Base-by-base conservation (phyloP, 495 filamentous ascomycete genomes). In the Endocarpon pusillum region DNA sequence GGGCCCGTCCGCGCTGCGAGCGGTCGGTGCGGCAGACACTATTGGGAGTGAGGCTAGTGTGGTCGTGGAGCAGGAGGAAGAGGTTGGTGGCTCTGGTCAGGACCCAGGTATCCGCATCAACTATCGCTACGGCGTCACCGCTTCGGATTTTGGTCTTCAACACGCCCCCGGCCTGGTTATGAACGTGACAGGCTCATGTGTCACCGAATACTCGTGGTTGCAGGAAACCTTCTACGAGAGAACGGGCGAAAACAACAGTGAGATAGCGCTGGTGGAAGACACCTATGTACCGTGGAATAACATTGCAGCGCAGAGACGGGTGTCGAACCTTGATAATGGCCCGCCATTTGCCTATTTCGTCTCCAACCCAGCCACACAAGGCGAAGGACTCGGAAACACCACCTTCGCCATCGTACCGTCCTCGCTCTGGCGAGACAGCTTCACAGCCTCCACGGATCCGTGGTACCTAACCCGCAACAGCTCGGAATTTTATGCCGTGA, bases 61-160 rank as follows among this genome's bases (percentile, higher is more conserved):
- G n/a, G n/a, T n/a, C n/a, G n/a, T n/a, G n/a, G n/a, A n/a, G n/a
- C n/a, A n/a, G n/a, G n/a, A 33, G 23, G 24, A 38, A n/a, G 36
- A 37, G 14, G n/a, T n/a, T n/a, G n/a, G n/a, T n/a, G n/a, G n/a
- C n/a, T 14, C 25, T 3, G 19, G 37, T 21, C 43, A 46, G 9
- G 37, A 47, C 0, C 9, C 34, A 4, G 42, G 52, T 15, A n/a
- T 33, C 7, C 39, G 33, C 4, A 31, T 56, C 21, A 33, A 50
- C 18, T 59, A 59, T 35, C 19, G 33, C 14, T 59, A 59, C 39
- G 33, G 26, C 19, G 44, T 48, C 32, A 48, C 34, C 9, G 55
- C 45, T 19, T 37, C 37, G 12, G 55, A 59, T 36, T 42, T 59
- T 20, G 55, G 55, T 1, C 34, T 59, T 14, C 55, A 57, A 29